These are phyloP conservation scores for Aspergillus carlsbadensis DNA, from an alignment of 495 filamentous ascomycete species.

Conservation along the genomic window DNA sequence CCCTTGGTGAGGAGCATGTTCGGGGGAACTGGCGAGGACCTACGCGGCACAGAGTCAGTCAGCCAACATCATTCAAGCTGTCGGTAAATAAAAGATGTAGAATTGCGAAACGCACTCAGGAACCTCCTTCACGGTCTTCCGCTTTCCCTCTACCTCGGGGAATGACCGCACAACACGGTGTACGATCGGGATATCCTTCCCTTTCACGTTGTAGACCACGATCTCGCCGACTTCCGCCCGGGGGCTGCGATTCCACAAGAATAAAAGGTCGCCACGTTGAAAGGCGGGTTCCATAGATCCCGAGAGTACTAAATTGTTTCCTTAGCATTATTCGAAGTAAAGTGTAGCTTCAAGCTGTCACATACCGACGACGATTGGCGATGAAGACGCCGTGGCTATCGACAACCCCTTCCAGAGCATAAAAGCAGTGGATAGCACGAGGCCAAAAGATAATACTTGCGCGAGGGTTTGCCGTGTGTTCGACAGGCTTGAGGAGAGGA, in stretches of 20 bases:
- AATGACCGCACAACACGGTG: conserved; percentile 80
- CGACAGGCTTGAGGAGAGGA: conserved; percentile 55
- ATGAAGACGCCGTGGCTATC: conserved; percentile 79
- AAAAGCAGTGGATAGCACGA: conserved; percentile 92
- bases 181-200: conserved; percentile 91
- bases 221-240: conserved; percentile 72
- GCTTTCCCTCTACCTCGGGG: conserved; percentile 45
- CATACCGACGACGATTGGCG: conserved; percentile 78
- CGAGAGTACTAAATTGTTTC: conserved; percentile 60
- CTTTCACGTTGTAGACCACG: conserved; percentile 79
- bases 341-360: neutral
- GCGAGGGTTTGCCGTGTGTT: conserved; percentile 81
- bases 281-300: conserved; percentile 98
- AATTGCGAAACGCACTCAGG: conserved; percentile 29
- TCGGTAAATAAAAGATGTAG: neutral
- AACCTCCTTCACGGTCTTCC: conserved; percentile 42
- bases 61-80: neutral
- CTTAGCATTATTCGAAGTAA: neutral
- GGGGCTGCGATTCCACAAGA: conserved; percentile 88
- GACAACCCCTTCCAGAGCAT: conserved; percentile 99
- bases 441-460: conserved; percentile 93
- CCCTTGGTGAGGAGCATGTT: conserved; percentile 86
- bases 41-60: neutral
- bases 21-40: conserved; percentile 26
- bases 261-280: conserved; percentile 88